Conservation (phyloP, 441 rosid genomes). For the Jatropha podagrica region DNA sequence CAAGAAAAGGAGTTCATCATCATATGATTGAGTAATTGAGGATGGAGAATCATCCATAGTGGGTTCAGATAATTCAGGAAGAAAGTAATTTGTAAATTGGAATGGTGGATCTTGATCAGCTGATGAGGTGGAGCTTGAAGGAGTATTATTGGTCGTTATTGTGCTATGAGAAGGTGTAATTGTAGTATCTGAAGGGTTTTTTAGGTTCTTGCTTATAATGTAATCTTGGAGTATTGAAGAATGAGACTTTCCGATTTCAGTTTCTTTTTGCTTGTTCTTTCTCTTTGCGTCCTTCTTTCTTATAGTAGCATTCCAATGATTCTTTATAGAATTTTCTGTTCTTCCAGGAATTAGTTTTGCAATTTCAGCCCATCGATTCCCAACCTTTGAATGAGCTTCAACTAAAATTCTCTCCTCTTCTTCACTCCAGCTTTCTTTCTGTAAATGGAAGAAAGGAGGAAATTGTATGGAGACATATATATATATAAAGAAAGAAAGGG, state of each 20-base stretch:
- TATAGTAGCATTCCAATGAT: slow-evolving; percentile 93
- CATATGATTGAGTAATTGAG: slow-evolving; percentile 41
- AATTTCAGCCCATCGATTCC: slow-evolving; percentile 92
- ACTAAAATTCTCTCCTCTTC: slow-evolving; percentile 75
- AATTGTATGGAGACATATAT: background rate
- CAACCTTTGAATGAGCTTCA: slow-evolving; percentile 61
- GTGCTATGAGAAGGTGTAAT: slow-evolving; percentile 19
- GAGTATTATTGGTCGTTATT: slow-evolving; percentile 17
- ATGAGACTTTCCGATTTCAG: slow-evolving; percentile 37
- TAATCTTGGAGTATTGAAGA: slow-evolving; percentile 81
- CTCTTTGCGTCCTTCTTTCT: slow-evolving; percentile 73
- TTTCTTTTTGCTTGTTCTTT: slow-evolving; percentile 47
- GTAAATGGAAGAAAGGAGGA: slow-evolving; percentile 5
- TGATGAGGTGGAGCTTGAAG: slow-evolving; percentile 28
- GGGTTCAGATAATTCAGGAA: slow-evolving; percentile 36
- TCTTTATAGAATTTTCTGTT: slow-evolving; percentile 83
- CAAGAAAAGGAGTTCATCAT: slow-evolving; percentile 63
- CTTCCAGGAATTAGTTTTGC: slow-evolving; percentile 78
- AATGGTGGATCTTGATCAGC: slow-evolving; percentile 27
- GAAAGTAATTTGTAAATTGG: slow-evolving; percentile 20
- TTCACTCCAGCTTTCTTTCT: slow-evolving; percentile 93
- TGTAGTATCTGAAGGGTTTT: slow-evolving; percentile 1
- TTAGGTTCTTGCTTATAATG: slow-evolving; percentile 49
- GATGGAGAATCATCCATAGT: slow-evolving; percentile 36
- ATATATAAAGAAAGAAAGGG: background rate